Evolutionary conservation across 2,329 filamentous ascomycete genomes (phyloP).

Genomic region (Lecanicillium sp.): DNA sequence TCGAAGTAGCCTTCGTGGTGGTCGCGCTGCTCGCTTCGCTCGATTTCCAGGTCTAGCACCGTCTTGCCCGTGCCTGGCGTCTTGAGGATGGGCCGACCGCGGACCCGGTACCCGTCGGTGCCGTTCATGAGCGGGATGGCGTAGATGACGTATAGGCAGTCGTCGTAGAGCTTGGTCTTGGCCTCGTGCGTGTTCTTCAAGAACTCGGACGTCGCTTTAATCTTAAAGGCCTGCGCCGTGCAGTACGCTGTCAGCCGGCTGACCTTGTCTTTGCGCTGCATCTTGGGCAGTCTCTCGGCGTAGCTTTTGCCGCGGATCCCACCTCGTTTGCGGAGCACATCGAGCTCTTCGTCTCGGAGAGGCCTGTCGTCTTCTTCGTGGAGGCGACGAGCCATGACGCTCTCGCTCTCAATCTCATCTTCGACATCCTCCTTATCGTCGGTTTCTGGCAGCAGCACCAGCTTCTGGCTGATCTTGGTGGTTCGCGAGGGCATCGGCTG

Average conservation of each 20-base stretch:
- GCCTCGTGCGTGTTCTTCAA: conserved; percentile 80
- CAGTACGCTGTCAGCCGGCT: conserved; percentile 92
- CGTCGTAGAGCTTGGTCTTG: conserved; percentile 93
- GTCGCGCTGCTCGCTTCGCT: conserved; percentile 80
- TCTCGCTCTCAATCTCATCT: conserved; percentile 48
- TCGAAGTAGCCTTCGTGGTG: conserved; percentile 90
- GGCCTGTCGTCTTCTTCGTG: conserved; percentile 56
- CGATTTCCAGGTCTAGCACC: conserved; percentile 89
- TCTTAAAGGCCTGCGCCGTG: conserved; percentile 87
- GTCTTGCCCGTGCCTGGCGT: conserved; percentile 85
- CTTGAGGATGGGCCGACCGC: conserved; percentile 86
- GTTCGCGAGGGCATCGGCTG: conserved; percentile 72
- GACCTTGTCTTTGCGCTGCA: conserved; percentile 77
- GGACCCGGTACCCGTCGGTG: conserved; percentile 75
- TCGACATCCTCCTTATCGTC: conserved; percentile 45
- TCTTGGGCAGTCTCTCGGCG: conserved; percentile 86
- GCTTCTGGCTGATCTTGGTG: conserved; percentile 91
- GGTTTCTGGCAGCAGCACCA: conserved; percentile 89
- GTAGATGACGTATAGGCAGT: conserved; percentile 94
- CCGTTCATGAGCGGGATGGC: conserved; percentile 84
- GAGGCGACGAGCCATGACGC: conserved; percentile 25
- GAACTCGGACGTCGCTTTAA: conserved; percentile 82
- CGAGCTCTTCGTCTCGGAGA: conserved; percentile 59
- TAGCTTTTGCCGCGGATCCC: conserved; percentile 74
- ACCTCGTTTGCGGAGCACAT: conserved; percentile 54